These are phyloP conservation scores for Cordyceps sp. DNA, from an alignment of 2,329 filamentous ascomycete species.

Conservation along the genomic window DNA sequence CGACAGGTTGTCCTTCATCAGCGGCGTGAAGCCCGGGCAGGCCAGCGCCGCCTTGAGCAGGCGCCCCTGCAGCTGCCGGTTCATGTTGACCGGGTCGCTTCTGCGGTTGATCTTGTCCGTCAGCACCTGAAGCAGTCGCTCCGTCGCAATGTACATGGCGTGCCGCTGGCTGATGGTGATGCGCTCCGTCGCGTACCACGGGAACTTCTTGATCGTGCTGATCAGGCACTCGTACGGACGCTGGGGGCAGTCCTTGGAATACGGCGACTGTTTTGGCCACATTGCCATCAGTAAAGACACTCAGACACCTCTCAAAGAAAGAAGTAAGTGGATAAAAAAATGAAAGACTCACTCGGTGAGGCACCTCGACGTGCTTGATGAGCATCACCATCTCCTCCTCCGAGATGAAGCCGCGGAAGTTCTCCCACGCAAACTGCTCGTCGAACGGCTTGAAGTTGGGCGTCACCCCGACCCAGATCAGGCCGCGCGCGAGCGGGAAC, in stretches of 20 bases:
- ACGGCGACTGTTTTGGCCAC: conserved; percentile 44
- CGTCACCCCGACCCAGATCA: conserved; percentile 32
- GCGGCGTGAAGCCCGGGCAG: conserved; percentile 42
- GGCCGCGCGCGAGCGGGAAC: conserved; percentile 39
- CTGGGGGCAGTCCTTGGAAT: conserved; percentile 43
- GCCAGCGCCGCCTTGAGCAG: conserved; percentile 33
- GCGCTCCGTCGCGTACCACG: conserved; percentile 39
- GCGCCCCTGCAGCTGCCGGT: conserved; percentile 33
- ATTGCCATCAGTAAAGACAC: too few relatives aligned
- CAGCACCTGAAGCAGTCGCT: conserved; percentile 30
- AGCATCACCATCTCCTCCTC: conserved; percentile 48
- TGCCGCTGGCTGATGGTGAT: conserved; percentile 43
- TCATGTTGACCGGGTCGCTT: conserved; percentile 27
- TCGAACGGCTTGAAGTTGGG: conserved; percentile 22
- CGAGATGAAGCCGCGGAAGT: conserved; percentile 43
- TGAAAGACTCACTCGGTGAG: conserved; percentile 37
- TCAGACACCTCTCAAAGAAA: not conserved
- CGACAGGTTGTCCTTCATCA: conserved; percentile 45
- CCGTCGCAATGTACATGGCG: conserved; percentile 31
- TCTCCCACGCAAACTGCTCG: conserved; percentile 25
- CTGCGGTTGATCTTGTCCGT: conserved; percentile 20
- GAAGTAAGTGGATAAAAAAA: not conserved
- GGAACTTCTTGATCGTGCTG: conserved; percentile 44
- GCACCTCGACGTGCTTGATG: conserved; percentile 44
- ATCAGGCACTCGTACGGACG: conserved; percentile 50